A percentile compares a stretch with the other conserved stretches of the same genome.
These are phyloP conservation scores for Cyclospora cayetanensis DNA, from an alignment of 169 alveolate species.

Conservation along the genomic window DNA sequence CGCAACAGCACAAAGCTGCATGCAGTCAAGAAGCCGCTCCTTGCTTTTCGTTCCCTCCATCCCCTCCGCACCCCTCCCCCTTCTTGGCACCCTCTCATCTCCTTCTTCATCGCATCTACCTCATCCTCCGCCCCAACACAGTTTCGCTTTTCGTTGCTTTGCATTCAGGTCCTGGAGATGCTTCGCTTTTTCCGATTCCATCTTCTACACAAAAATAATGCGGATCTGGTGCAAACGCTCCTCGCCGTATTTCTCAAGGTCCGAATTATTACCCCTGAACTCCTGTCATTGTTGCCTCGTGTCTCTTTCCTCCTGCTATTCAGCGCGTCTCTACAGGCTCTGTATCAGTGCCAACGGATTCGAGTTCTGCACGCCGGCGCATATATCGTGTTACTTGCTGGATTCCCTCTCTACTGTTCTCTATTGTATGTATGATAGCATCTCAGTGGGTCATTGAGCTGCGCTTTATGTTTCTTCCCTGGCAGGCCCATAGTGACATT, in stretches of 20 bases:
- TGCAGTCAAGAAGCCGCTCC: too few relatives aligned
- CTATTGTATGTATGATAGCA: neutral
- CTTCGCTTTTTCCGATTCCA: neutral
- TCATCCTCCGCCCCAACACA: neutral
- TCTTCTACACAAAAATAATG: neutral
- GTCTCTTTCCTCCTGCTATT: neutral
- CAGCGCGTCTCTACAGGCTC: neutral
- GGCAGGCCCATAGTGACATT: neutral
- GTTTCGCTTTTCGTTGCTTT: slow-evolving; percentile 28
- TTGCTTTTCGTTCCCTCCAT: too few relatives aligned
- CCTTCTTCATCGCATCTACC: neutral
- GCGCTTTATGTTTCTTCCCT: neutral
- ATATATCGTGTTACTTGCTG: neutral
- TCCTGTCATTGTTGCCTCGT: neutral
- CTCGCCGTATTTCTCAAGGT: neutral
- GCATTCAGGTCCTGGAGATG: neutral
- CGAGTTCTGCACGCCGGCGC: neutral
- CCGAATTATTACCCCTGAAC: neutral
- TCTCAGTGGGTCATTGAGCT: neutral
- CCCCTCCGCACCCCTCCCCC: neutral
- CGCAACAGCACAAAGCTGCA: too few relatives aligned
- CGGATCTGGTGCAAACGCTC: neutral
- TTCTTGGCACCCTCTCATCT: neutral
- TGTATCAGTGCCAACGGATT: neutral
- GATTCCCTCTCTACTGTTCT: neutral